Percentiles rank a stretch among this genome's conserved stretches.
These are phyloP conservation scores for Lachancea quebecensis DNA, from an alignment of 805 yeast species.

Conservation along the genomic window DNA sequence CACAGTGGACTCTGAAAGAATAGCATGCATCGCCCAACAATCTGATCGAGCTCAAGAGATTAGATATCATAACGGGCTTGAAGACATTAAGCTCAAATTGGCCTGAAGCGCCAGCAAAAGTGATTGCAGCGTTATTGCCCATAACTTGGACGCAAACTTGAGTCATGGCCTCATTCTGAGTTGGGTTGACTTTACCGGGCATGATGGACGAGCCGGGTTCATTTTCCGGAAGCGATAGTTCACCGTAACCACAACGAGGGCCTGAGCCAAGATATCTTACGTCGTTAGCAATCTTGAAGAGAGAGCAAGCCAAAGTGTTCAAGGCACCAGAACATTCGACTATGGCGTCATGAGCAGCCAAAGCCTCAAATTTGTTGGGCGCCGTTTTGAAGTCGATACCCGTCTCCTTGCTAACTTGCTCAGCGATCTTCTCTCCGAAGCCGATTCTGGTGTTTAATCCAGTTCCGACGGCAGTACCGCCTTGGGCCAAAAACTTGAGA, in stretches of 20 bases:
- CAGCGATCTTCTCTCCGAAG: conserved; percentile 81
- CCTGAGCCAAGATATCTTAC: conserved; percentile 98
- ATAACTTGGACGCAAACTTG: conserved; percentile 98
- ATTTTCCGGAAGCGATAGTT: conserved; percentile 89
- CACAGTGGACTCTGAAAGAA: conserved; percentile 92
- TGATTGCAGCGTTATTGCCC: conserved; percentile 92
- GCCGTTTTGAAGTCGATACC: conserved; percentile 89
- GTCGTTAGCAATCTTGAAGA: conserved; percentile 96
- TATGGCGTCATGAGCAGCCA: conserved; percentile 97
- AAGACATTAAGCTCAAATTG: conserved; percentile 97
- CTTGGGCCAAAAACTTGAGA: conserved; percentile 85
- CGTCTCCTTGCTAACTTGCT: conserved; percentile 75
- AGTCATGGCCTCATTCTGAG: conserved; percentile 97
- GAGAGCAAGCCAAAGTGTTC: conserved; percentile 87
- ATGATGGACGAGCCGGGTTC: conserved; percentile 99
- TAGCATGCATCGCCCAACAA: conserved; percentile 81
- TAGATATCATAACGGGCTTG: conserved; percentile 92
- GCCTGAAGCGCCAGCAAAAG: conserved; percentile 97
- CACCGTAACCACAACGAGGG: conserved; percentile 99
- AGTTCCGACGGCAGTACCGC: conserved; percentile 99
- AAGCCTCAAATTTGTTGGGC: conserved; percentile 97
- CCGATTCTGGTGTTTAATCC: conserved; percentile 94
- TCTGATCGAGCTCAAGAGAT: conserved; percentile 81
- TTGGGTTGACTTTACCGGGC: conserved; percentile 99
- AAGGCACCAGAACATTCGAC: conserved; percentile 97